These are phyloP conservation scores for Hyphopichia fennica DNA, from an alignment of 1,139 yeast species.

Conservation along the genomic window DNA sequence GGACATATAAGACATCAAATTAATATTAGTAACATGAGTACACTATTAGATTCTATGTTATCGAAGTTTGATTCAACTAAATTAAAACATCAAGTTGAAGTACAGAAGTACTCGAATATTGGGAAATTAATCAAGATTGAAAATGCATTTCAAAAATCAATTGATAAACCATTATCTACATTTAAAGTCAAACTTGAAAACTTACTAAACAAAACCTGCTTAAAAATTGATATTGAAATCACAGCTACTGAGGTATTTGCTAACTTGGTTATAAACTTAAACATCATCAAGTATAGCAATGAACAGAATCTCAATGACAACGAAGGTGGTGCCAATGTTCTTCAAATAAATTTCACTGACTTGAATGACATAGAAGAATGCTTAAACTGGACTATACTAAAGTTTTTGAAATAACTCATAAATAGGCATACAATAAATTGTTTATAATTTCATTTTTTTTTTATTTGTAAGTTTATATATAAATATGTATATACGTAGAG, in stretches of 20 bases:
- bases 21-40: constrained; percentile 41
- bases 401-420: constrained; percentile 28
- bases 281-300: constrained; percentile 32
- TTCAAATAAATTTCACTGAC: constrained; percentile 55
- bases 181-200: constrained; percentile 19
- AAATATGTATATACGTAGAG: background rate
- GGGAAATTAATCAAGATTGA: constrained; percentile 15
- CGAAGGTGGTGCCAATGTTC: constrained; percentile 35
- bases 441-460: too few species aligned
- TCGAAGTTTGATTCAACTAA: constrained; percentile 16
- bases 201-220: constrained; percentile 13
- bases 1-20: constrained; percentile 69
- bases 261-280: constrained; percentile 33
- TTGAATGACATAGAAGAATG: constrained; percentile 65
- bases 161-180: constrained; percentile 34
- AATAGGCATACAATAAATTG: too few species aligned
- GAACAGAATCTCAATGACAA: constrained; percentile 29
- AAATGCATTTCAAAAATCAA: constrained; percentile 42
- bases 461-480: constrained; percentile 7
- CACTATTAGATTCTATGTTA: constrained; percentile 37
- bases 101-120: constrained; percentile 27
- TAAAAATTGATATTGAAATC: constrained; percentile 30
- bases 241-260: constrained; percentile 46
- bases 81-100: constrained; percentile 16
- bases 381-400: constrained; percentile 57